phyloP scores from a whole-genome alignment of 108 stramenopile species.

The Craspedostauros australis region DNA sequence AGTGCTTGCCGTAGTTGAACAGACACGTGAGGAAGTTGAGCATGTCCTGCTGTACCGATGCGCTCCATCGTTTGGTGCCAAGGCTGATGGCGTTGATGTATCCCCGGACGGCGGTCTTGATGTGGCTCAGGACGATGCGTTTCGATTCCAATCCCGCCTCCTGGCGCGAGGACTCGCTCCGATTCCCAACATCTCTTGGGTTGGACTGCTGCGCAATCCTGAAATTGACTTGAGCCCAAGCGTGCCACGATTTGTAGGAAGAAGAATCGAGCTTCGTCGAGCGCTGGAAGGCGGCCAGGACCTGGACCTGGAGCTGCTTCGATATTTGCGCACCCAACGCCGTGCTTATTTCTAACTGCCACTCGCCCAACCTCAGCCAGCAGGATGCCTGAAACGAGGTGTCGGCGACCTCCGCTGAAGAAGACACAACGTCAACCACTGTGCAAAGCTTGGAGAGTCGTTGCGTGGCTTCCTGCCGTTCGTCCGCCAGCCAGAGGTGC shows the following conservation, averaged over 20 bases:
- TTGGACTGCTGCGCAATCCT: conserved; percentile 83
- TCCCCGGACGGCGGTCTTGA: conserved; percentile 78
- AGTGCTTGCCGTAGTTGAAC: conserved; percentile 86
- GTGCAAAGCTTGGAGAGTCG: conserved; percentile 51
- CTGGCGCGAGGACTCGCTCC: neutral
- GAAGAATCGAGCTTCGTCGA: conserved; percentile 59
- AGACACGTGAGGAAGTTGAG: conserved; percentile 93
- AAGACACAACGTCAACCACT: conserved; percentile 60
- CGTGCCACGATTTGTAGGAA: conserved; percentile 94
- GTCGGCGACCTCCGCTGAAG: conserved; percentile 38
- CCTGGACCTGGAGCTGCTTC: conserved; percentile 52
- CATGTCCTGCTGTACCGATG: conserved; percentile 96
- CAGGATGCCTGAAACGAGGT: conserved; percentile 61
- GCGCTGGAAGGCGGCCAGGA: conserved; percentile 64
- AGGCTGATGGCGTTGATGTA: conserved; percentile 89
- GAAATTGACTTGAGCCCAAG: conserved; percentile 97
- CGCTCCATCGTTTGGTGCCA: conserved; percentile 87
- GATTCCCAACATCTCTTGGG: conserved; percentile 38
- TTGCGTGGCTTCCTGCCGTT: conserved; percentile 65
- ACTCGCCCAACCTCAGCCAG: conserved; percentile 87
- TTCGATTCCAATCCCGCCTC: neutral
- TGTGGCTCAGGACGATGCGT: conserved; percentile 9
- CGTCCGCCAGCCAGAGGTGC: conserved; percentile 82
- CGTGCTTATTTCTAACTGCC: conserved; percentile 52
- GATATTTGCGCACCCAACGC: conserved; percentile 27